Evolutionary conservation across 2,329 filamentous ascomycete genomes (phyloP), one percentile per base, ranked within the genome.

Genomic region (Venturia oleaginea): DNA sequence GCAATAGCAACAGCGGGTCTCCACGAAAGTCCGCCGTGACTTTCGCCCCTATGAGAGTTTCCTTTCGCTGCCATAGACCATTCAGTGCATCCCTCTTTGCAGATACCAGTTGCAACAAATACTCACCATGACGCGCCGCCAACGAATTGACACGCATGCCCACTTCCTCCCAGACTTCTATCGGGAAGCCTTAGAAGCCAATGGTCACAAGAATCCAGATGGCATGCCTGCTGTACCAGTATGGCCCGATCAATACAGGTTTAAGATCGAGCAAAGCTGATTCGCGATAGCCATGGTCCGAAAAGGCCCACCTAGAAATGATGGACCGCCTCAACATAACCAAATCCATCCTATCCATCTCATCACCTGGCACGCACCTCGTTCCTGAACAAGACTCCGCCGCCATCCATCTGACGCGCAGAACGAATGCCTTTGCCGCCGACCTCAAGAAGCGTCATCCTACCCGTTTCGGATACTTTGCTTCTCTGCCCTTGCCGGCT

Each of bases 341-440:
- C 6, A 82, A 79, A 68, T 81, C 81, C 13, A 80, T 85, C 42
- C 71, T 86, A 13, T 83, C 80, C 68, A 79, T 85, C 69, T 81
- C 78, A 5, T 79, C 79, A 0, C 83, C 83, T 0, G 83, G 82
- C 17, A 81, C 78, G 0, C 73, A 81, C 65, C 73, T 86, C 19
- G 72, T 72, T 0, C 71, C 76, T 0, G 71, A 71, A 0, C 73
- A 82, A 65, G 68, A 75, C 55, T 63, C 68, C 1, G 71, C 77
- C 15, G 75, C 73, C 3, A 70, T 72, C 3, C 66, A 69, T 15
- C 67, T 83, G 2, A 75, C 77, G 11, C 73, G 79, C 1, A 67
- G 75, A 13, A 75, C 72, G 67, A 80, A 80, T 67, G 66, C 70
- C 27, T 79, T 76, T 66, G 77, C 76, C 8, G 73, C 77, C 0